These are phyloP conservation scores for Cynara cardunculus DNA, from an alignment of 129 eudicot genomes.

Conservation along the genomic window DNA sequence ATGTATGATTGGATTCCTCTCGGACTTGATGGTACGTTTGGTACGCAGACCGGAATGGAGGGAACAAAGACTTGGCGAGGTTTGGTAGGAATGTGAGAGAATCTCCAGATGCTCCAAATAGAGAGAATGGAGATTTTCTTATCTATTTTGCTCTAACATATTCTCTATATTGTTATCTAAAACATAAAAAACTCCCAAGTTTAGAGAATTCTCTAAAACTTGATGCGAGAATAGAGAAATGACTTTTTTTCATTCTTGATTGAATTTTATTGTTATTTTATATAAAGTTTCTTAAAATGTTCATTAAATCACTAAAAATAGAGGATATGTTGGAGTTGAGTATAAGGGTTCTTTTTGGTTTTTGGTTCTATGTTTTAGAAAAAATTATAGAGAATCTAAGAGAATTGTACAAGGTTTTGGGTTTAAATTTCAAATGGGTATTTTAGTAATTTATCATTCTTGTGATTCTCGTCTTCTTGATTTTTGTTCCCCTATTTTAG, in stretches of 20 bases:
- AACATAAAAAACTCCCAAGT: no score
- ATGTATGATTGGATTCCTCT: slow-evolving; percentile 2
- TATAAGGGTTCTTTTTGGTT: no score
- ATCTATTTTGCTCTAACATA: no score
- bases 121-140: background rate
- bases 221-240: background rate
- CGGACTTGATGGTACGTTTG: background rate
- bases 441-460: background rate
- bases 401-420: background rate
- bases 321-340: no score
- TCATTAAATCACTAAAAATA: no score
- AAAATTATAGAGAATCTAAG: no score
- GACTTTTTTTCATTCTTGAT: background rate
- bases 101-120: background rate
- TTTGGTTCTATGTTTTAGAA: no score
- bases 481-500: background rate
- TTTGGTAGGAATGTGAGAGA: background rate
- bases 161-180: no score
- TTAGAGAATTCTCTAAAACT: background rate
- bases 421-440: background rate
- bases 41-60: background rate
- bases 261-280: background rate
- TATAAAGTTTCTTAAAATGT: background rate
- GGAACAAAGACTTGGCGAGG: background rate
- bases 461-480: background rate